These are phyloP conservation scores for Lepidium campestre DNA, from an alignment of 441 rosid genomes.

Conservation along the genomic window DNA sequence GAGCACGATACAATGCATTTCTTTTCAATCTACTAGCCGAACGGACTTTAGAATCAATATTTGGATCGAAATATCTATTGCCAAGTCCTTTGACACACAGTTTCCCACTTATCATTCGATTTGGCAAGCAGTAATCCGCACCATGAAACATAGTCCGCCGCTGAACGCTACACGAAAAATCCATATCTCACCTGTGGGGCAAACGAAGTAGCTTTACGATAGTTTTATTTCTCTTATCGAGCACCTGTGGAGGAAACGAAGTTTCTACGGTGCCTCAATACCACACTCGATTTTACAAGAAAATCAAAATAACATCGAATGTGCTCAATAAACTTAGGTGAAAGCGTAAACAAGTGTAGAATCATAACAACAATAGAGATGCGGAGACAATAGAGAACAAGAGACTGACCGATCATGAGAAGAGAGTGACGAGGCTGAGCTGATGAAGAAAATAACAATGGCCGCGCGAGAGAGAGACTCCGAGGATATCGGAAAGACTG, in stretches of 20 bases:
- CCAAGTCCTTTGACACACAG: conserved; percentile 28
- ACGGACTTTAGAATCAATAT: conserved; percentile 22
- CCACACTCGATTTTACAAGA: neutral
- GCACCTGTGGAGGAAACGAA: neutral
- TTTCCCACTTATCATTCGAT: conserved; percentile 16
- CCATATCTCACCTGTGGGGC: conserved; percentile 39
- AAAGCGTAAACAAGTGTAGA: neutral
- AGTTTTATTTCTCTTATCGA: neutral
- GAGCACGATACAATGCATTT: conserved; percentile 12
- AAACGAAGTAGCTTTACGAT: neutral
- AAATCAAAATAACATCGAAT: neutral
- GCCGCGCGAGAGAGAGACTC: neutral
- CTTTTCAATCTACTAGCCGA: conserved; percentile 26
- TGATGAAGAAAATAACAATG: neutral
- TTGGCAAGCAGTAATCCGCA: conserved; percentile 32
- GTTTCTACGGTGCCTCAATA: neutral
- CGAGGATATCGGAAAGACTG: neutral
- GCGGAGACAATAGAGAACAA: neutral
- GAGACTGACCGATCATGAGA: conserved; percentile 3
- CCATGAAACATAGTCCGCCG: conserved; percentile 35
- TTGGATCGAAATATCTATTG: conserved; percentile 24
- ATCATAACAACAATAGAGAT: neutral
- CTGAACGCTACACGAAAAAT: conserved; percentile 41
- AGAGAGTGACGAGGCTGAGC: neutral
- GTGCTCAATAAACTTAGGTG: neutral